Percentiles rank a stretch among this genome's conserved stretches.
These are phyloP conservation scores for Smittium culicis DNA, from an alignment of 371 early-diverging fungal species.

Conservation along the genomic window DNA sequence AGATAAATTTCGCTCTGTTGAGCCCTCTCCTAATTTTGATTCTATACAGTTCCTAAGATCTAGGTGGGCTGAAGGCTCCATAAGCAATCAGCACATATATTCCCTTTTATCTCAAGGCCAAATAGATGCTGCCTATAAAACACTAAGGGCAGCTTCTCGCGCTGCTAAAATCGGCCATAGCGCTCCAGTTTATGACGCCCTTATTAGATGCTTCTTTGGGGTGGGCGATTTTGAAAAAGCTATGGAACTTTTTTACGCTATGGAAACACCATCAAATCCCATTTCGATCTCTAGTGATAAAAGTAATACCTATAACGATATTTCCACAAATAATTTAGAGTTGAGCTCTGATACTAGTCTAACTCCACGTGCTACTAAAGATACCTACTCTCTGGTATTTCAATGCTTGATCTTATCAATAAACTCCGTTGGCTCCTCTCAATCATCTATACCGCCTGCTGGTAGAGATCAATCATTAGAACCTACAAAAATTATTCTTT, in stretches of 20 bases:
- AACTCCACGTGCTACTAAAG: conserved; percentile 2
- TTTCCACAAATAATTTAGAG: neutral
- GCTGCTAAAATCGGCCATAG: neutral
- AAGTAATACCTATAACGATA: neutral
- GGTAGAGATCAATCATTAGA: neutral
- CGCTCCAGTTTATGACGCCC: neutral
- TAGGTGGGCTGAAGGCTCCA: conserved; percentile 4
- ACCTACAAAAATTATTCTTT: neutral
- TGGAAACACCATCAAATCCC: neutral
- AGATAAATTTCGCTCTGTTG: neutral
- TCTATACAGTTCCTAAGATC: neutral
- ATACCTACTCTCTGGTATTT: conserved; percentile 5
- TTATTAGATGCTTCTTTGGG: neutral
- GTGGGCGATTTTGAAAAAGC: neutral
- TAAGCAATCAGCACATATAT: conserved; percentile 3
- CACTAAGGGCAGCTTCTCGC: neutral
- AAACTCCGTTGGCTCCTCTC: too few relatives aligned
- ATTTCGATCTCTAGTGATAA: neutral
- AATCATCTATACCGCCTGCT: too few relatives aligned
- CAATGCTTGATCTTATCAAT: conserved; percentile 3
- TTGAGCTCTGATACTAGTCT: neutral
- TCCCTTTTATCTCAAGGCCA: neutral
- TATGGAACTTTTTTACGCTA: conserved; percentile 3
- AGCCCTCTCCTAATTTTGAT: too few relatives aligned
- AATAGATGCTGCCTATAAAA: neutral